A percentile compares a stretch with the other conserved stretches of the same genome.
Evolutionary conservation across 2,329 filamentous ascomycete genomes (phyloP).

Genomic region (Ophiostoma novo-ulmi): DNA sequence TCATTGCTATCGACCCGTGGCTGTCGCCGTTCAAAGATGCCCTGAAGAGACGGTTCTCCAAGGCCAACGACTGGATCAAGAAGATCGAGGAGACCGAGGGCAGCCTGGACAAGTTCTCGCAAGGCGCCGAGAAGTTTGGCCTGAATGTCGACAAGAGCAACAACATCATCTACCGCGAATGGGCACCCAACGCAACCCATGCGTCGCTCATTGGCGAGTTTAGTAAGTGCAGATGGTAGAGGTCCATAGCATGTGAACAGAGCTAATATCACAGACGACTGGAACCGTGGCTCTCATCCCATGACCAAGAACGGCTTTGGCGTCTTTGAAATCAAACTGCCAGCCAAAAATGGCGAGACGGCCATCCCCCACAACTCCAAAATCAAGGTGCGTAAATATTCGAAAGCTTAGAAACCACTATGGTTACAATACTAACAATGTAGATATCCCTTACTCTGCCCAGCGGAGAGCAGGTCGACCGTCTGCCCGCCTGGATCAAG

Average conservation of each 20-base stretch:
- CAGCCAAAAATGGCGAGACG: constrained; percentile 64
- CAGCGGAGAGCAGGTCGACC: constrained; percentile 74
- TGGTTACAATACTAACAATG: neutral
- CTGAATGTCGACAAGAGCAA: constrained; percentile 76
- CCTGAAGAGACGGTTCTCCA: constrained; percentile 69
- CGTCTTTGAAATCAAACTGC: constrained; percentile 77
- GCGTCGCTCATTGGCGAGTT: constrained; percentile 92
- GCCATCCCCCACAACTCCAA: constrained; percentile 91
- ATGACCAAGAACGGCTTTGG: constrained; percentile 86
- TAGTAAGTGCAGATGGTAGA: constrained; percentile 51
- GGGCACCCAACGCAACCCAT: constrained; percentile 83
- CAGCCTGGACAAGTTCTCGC: constrained; percentile 82
- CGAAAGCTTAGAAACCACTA: neutral
- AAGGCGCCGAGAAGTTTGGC: constrained; percentile 80
- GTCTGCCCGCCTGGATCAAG: constrained; percentile 93
- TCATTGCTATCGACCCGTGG: constrained; percentile 82
- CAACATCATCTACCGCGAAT: constrained; percentile 88
- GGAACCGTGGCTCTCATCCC: constrained; percentile 74
- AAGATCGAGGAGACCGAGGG: constrained; percentile 78
- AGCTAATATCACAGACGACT: constrained; percentile 58
- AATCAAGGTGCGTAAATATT: constrained; percentile 64
- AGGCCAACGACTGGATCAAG: constrained; percentile 81
- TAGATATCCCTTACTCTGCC: constrained; percentile 81
- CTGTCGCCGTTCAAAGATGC: constrained; percentile 77
- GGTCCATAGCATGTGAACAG: neutral